Percentiles rank a stretch among this genome's conserved stretches.
Evolutionary conservation across 108 stramenopile genomes (phyloP).

Genomic region (Aurantiochytrium sp.): DNA sequence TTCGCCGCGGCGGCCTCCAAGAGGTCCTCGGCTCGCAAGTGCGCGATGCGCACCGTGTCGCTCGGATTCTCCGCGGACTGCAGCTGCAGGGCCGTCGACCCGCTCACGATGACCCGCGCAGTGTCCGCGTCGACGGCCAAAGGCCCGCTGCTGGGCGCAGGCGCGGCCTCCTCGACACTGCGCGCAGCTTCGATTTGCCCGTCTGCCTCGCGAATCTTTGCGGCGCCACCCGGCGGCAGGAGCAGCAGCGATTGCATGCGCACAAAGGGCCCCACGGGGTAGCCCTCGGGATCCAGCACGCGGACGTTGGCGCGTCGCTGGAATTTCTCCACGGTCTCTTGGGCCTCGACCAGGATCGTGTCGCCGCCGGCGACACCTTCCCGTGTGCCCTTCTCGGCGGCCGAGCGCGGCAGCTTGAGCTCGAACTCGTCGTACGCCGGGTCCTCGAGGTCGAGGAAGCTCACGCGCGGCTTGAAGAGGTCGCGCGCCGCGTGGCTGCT

Average conservation of each 20-base stretch:
- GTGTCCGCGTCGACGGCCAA: not conserved
- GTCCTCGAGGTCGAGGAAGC: not conserved
- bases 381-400: too few relatives aligned
- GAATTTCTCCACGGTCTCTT: not conserved
- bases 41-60: not conserved
- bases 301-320: not conserved
- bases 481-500: too few relatives aligned
- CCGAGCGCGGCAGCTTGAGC: not conserved
- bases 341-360: not conserved
- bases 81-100: not conserved
- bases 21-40: not conserved
- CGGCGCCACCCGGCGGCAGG: not conserved
- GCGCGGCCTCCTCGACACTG: not conserved
- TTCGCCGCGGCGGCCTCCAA: not conserved
- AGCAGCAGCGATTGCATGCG: not conserved
- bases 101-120: not conserved
- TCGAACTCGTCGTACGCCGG: not conserved
- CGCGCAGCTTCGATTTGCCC: not conserved
- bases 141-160: too few relatives aligned
- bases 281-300: not conserved
- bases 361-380: too few relatives aligned
- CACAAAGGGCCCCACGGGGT: not conserved
- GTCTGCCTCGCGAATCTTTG: not conserved
- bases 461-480: not conserved
- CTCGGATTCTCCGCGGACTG: not conserved